phyloP scores from a whole-genome alignment of 2,329 filamentous ascomycete species.

The Peltaster fructicola region DNA sequence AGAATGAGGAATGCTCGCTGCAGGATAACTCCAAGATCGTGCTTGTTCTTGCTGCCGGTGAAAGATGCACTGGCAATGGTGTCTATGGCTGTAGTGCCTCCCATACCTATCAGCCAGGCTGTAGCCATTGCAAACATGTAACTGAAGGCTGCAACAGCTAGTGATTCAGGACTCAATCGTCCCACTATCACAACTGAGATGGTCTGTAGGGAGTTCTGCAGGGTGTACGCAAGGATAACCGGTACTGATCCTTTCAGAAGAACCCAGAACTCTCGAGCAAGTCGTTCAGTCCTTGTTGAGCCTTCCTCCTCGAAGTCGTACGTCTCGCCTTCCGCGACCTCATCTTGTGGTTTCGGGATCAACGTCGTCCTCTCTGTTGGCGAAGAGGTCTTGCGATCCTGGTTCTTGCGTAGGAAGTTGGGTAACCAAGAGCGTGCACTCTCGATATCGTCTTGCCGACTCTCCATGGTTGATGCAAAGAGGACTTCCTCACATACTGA shows the following conservation, averaged over 20 bases:
- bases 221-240: constrained; percentile 66
- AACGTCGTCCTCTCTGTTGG: constrained; percentile 27
- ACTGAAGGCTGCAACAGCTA: constrained; percentile 69
- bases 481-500: too few relatives aligned
- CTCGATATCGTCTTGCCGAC: constrained; percentile 8
- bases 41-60: constrained; percentile 61
- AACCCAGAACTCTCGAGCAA: constrained; percentile 45
- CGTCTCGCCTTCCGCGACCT: constrained; percentile 17
- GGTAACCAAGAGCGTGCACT: constrained; percentile 14
- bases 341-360: constrained; percentile 22
- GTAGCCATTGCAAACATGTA: constrained; percentile 92
- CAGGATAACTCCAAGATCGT: constrained; percentile 60
- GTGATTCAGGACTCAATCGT: constrained; percentile 57
- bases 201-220: constrained; percentile 76
- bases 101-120: constrained; percentile 71
- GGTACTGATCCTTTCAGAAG: constrained; percentile 54
- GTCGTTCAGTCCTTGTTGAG: constrained; percentile 19
- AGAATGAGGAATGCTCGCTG: constrained; percentile 62
- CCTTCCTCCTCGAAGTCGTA: constrained; percentile 22
- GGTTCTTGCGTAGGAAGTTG: constrained; percentile 6
- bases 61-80: constrained; percentile 70
- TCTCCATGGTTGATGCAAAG: constrained; percentile 16
- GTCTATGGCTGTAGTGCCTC: constrained; percentile 72
- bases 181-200: constrained; percentile 68
- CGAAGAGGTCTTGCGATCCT: constrained; percentile 5